phyloP scores from a whole-genome alignment of 1,139 yeast species.

The Nakaseomyces nivariensis region DNA sequence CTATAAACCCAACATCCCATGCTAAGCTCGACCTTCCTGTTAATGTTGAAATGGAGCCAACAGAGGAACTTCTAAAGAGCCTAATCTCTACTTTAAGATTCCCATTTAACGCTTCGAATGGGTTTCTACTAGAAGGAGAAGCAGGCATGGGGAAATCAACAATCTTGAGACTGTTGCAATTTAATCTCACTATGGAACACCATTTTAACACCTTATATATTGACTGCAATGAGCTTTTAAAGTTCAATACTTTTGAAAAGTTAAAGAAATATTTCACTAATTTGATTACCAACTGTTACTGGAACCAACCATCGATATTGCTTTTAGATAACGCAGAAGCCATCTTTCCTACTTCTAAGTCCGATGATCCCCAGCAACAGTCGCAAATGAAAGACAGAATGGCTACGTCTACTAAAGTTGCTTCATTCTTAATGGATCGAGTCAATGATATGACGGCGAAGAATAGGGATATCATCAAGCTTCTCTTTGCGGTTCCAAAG shows the following conservation, averaged over 20 bases:
- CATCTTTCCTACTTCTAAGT: conserved; percentile 38
- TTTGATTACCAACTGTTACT: conserved; percentile 52
- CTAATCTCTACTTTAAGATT: conserved; percentile 34
- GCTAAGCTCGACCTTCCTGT: neutral
- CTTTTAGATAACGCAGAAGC: conserved; percentile 77
- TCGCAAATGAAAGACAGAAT: conserved; percentile 17
- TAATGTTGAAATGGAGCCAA: neutral
- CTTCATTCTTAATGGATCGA: conserved; percentile 31
- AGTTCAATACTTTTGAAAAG: conserved; percentile 31
- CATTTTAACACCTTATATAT: conserved; percentile 38
- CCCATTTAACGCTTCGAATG: conserved; percentile 31
- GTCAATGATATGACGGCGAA: conserved; percentile 33
- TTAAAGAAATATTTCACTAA: conserved; percentile 42
- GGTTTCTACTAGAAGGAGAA: conserved; percentile 52
- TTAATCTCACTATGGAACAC: conserved; percentile 34
- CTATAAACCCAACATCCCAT: neutral
- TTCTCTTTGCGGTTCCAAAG: conserved; percentile 42
- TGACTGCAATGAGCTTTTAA: conserved; percentile 37
- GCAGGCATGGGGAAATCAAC: conserved; percentile 77
- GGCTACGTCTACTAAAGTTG: conserved; percentile 25
- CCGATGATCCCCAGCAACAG: conserved; percentile 24
- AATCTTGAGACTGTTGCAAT: conserved; percentile 37
- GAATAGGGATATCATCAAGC: conserved; percentile 26
- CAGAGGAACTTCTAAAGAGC: conserved; percentile 15
- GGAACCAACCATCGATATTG: conserved; percentile 73